A percentile compares a stretch with the other conserved stretches of the same genome.
Conservation (phyloP, 179 eudicot species). For the Silene noctiflora region DNA sequence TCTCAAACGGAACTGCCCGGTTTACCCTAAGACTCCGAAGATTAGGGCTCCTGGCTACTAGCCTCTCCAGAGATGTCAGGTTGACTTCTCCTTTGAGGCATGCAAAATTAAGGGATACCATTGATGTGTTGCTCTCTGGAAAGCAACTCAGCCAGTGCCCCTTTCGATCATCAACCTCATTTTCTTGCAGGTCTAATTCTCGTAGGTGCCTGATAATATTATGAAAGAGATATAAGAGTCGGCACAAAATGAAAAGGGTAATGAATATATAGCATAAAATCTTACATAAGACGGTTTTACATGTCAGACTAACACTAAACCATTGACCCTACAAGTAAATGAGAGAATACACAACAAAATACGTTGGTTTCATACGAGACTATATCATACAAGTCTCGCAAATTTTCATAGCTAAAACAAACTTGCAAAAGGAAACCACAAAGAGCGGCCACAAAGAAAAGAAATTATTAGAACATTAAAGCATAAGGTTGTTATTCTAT, state of each 20-base stretch:
- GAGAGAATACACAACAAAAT: neutral
- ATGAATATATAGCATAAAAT: neutral
- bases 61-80: constrained; percentile 58
- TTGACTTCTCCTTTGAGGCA: constrained; percentile 78
- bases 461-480: neutral
- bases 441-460: neutral
- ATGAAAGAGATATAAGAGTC: neutral
- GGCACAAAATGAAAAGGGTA: neutral
- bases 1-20: constrained; percentile 58
- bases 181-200: constrained; percentile 73
- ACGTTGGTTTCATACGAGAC: neutral
- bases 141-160: constrained; percentile 80
- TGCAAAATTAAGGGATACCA: constrained; percentile 72
- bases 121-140: constrained; percentile 64
- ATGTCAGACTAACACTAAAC: neutral
- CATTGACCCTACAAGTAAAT: neutral
- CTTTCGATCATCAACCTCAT: constrained; percentile 66
- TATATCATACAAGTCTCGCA: neutral
- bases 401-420: neutral
- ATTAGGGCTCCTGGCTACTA: constrained; percentile 62
- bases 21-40: constrained; percentile 60
- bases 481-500: neutral
- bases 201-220: constrained; percentile 41
- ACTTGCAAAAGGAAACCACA: neutral
- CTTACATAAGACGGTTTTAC: neutral